phyloP scores from a whole-genome alignment of 139 green algal species.

The Raphidocelis subcapitata region DNA sequence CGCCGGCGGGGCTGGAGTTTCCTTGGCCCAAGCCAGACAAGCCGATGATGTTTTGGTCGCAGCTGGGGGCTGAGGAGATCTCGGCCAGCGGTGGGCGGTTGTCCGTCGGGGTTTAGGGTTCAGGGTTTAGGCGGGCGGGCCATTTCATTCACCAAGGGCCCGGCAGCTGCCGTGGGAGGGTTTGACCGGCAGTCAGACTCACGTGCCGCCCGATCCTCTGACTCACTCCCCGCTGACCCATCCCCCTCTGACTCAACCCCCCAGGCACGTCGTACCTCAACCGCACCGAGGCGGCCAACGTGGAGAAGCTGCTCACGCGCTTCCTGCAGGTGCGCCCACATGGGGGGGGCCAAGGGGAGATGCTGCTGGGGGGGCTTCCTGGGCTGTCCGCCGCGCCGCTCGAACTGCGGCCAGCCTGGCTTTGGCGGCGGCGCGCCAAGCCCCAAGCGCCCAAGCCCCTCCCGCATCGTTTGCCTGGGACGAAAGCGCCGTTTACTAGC shows the following conservation, averaged over 20 bases:
- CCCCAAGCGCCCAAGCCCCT: no score
- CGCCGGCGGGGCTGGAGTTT: slow-evolving; percentile 43
- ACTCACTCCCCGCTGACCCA: no score
- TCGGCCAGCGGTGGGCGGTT: slow-evolving; percentile 41
- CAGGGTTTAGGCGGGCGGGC: not conserved
- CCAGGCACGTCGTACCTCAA: slow-evolving; percentile 96
- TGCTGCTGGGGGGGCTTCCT: not conserved
- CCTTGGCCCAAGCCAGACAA: slow-evolving; percentile 65
- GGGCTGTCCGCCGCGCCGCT: not conserved
- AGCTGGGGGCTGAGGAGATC: slow-evolving; percentile 83
- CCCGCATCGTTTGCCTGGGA: no score
- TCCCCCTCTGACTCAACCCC: no score
- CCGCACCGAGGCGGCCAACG: slow-evolving; percentile 84
- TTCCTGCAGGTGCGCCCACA: slow-evolving; percentile 63
- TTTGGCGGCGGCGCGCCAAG: no score
- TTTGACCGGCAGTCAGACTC: no score
- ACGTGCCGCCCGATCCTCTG: no score
- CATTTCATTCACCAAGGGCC: no score
- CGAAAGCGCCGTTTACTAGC: no score
- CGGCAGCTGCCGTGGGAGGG: no score
- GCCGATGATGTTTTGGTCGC: slow-evolving; percentile 95
- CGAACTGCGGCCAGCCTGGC: no score
- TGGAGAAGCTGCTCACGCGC: slow-evolving; percentile 92
- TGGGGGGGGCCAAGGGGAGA: not conserved
- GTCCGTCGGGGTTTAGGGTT: no score